phyloP scores from a whole-genome alignment of 352 stramenopile species.

The Pythium insidiosum region DNA sequence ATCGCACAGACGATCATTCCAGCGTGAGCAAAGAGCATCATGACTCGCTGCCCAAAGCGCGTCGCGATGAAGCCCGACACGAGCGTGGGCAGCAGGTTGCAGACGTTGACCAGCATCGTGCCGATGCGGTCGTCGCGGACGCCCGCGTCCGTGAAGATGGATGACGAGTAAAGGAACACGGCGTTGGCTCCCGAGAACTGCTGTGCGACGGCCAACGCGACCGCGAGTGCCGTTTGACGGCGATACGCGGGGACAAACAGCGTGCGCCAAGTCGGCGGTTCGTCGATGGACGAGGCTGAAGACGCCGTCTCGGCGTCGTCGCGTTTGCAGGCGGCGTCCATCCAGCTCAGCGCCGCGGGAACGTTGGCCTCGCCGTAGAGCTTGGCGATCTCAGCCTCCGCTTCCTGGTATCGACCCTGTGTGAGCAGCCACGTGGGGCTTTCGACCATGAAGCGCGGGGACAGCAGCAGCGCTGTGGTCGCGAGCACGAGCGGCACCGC shows the following conservation, averaged over 20 bases:
- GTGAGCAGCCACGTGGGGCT: slow-evolving; percentile 25
- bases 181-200: slow-evolving; percentile 64
- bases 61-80: slow-evolving; percentile 24
- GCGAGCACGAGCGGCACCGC: slow-evolving; percentile 37
- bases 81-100: slow-evolving; percentile 47
- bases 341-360: slow-evolving; percentile 15
- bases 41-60: slow-evolving; percentile 41
- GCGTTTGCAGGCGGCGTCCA: slow-evolving; percentile 3
- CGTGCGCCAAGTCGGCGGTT: slow-evolving; percentile 1
- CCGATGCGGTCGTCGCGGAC: slow-evolving; percentile 46
- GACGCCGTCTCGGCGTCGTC: not conserved
- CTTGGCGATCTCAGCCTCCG: slow-evolving; percentile 12
- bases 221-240: slow-evolving; percentile 34
- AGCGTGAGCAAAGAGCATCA: too few species aligned
- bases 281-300: slow-evolving; percentile 7
- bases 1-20: slow-evolving; percentile 33
- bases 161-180: slow-evolving; percentile 66
- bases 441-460: slow-evolving; percentile 16
- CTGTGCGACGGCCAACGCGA: slow-evolving; percentile 29
- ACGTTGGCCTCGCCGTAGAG: slow-evolving; percentile 19
- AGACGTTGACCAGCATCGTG: slow-evolving; percentile 43
- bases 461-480: slow-evolving; percentile 27
- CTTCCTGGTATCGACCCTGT: slow-evolving; percentile 15
- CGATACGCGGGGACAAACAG: slow-evolving; percentile 17
- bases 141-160: slow-evolving; percentile 47